Conservation (phyloP, 768 basidiomycete genomes). For the Boletus subparvulus region DNA sequence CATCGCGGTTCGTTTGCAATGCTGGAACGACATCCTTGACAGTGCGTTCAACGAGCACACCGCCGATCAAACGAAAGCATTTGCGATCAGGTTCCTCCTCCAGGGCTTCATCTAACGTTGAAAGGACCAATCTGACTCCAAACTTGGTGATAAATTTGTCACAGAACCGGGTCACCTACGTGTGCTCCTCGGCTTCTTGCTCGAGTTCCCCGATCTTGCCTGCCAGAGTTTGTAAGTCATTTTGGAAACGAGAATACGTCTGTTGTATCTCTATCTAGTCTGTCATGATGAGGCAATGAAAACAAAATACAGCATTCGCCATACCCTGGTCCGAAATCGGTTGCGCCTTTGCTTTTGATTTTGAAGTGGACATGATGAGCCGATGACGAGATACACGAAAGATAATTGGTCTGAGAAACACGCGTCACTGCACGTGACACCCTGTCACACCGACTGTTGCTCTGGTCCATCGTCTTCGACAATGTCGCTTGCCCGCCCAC, state of each 20-base stretch:
- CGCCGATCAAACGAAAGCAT: conserved; percentile 96
- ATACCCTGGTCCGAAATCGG: conserved; percentile 73
- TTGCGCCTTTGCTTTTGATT: conserved; percentile 57
- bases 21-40: conserved; percentile 93
- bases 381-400: conserved; percentile 33
- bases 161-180: conserved; percentile 49
- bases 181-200: conserved; percentile 93
- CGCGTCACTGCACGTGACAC: conserved; percentile 27
- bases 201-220: conserved; percentile 96
- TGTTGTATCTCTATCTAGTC: conserved; percentile 79
- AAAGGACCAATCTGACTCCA: conserved; percentile 72
- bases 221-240: conserved; percentile 87
- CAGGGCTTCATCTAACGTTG: conserved; percentile 80
- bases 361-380: conserved; percentile 49
- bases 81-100: conserved; percentile 85
- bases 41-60: conserved; percentile 92
- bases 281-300: conserved; percentile 37
- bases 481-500: conserved; percentile 60
- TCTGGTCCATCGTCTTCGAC: conserved; percentile 19
- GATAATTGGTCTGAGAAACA: conserved; percentile 28
- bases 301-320: conserved; percentile 11
- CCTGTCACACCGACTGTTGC: conserved; percentile 25
- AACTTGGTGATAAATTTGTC: background rate
- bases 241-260: conserved; percentile 78
- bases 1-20: conserved; percentile 84